Base-by-base conservation (phyloP, 257 asterid genomes). In the Linderniella brevidens region DNA sequence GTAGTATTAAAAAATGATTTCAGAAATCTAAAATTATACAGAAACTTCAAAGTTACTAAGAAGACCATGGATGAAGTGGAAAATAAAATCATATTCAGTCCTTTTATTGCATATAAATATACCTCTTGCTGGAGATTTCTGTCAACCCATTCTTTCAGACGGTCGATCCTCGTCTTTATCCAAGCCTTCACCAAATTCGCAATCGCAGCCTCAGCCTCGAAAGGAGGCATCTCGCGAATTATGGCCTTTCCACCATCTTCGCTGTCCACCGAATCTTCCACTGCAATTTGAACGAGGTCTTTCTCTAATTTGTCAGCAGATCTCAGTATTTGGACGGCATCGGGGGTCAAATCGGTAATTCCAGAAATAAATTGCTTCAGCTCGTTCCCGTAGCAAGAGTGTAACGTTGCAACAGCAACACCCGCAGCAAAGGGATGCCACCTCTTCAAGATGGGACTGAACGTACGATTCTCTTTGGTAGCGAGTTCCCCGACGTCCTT, bases 381-480 rank as follows among this genome's bases (percentile, higher is more conserved):
- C 68, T 90, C 99, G 62, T 81, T 84, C 68, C 94, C 96, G 25
- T 76, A 85, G 68, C 96, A 90, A 47, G 76, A 67, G 39, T 90
- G 99, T 53, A 90, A 74, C 49, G 99, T 88, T 60, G 98, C 98
- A 62, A 85, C 96, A 52, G 92, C 96, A 57, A 81, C 92, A 49
- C 98, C 98, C 39, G 96, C 98, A 32, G 94, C 87, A 61, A 90
- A 73, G 19, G 98, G 96, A 73, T 90, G 98, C 98, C 98, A 85
- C 53, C 49, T 65, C 78, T 84, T 90, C 61, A 90, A 65, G 68
- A 80, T 75, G 51, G 96, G 96, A 61, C 98, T 90, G 57, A 90
- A 90, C 14, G 56, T 60, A 57, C 61, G 72, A 64, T 79, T 78
- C 73, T 90, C 98, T 50, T 85, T 75, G 47, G 53, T 53, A 50